A percentile compares a stretch with the other conserved stretches of the same genome.
These are phyloP conservation scores for Hericium alpestre DNA, from an alignment of 768 basidiomycete genomes.

Conservation along the genomic window DNA sequence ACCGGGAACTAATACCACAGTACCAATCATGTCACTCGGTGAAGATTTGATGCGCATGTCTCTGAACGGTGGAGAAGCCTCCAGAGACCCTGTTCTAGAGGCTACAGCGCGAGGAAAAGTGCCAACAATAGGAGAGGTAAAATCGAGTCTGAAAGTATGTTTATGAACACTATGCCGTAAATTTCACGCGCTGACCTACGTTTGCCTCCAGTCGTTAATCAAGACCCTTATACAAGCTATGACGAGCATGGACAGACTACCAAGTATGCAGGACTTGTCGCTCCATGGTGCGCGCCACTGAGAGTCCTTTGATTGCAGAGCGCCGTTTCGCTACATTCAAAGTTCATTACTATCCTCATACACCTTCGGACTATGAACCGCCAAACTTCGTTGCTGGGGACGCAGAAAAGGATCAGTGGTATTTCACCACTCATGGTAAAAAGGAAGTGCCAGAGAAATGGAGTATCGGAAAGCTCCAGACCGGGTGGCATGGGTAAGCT, in stretches of 20 bases:
- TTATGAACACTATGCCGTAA: background rate
- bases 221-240: conserved; percentile 74
- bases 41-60: conserved; percentile 45
- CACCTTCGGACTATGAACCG: conserved; percentile 78
- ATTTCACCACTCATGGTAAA: conserved; percentile 66
- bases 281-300: background rate
- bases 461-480: conserved; percentile 54
- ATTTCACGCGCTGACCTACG: background rate
- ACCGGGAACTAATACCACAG: conserved; percentile 43
- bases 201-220: conserved; percentile 58
- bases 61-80: conserved; percentile 23
- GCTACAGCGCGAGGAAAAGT: conserved; percentile 48
- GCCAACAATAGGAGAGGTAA: conserved; percentile 74
- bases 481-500: conserved; percentile 63
- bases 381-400: conserved; percentile 70
- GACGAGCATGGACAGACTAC: conserved; percentile 68
- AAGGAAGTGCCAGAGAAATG: conserved; percentile 68
- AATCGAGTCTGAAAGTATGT: conserved; percentile 65
- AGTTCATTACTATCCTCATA: conserved; percentile 69
- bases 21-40: conserved; percentile 70
- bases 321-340: conserved; percentile 85
- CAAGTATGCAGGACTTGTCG: conserved; percentile 37
- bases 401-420: conserved; percentile 62
- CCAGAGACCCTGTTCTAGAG: conserved; percentile 46
- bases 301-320: conserved; percentile 28